These are phyloP conservation scores for Phellopilus nigrolimitatus DNA, from an alignment of 1,284 basidiomycete species.

Conservation along the genomic window DNA sequence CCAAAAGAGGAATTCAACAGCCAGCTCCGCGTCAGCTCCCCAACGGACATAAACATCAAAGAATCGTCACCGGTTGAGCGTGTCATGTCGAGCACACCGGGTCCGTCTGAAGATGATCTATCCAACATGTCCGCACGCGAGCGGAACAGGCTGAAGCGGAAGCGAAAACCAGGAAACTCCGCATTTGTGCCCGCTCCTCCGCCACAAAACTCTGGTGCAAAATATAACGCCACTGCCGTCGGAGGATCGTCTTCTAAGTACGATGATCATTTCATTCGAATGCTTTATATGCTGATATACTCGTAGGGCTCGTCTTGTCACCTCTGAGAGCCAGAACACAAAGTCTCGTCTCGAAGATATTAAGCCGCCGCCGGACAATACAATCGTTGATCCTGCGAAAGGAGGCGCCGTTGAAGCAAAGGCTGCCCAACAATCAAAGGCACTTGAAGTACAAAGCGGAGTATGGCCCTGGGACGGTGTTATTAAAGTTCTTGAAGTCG, in stretches of 20 bases:
- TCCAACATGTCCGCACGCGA: conserved; percentile 75
- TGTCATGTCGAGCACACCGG: conserved; percentile 52
- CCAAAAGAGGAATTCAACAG: conserved; percentile 38
- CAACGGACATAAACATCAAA: conserved; percentile 37
- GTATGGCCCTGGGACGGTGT: conserved; percentile 90
- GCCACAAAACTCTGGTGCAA: conserved; percentile 45
- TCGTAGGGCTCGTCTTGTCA: conserved; percentile 61
- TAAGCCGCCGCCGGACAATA: conserved; percentile 49
- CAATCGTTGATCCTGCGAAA: conserved; percentile 71
- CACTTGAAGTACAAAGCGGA: conserved; percentile 66
- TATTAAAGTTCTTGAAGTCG: conserved; percentile 77
- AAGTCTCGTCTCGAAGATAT: conserved; percentile 58
- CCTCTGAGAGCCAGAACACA: conserved; percentile 40
- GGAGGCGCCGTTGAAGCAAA: conserved; percentile 78
- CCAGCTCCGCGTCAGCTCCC: conserved; percentile 29
- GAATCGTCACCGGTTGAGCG: conserved; percentile 28
- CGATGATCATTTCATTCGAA: conserved; percentile 24
- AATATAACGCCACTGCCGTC: conserved; percentile 51
- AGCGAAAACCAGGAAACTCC: conserved; percentile 81
- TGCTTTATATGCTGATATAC: background rate
- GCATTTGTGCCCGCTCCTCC: conserved; percentile 72
- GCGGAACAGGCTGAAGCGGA: conserved; percentile 86
- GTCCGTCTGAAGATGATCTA: conserved; percentile 41
- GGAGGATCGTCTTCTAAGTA: conserved; percentile 55
- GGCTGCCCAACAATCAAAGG: conserved; percentile 65